Evolutionary conservation across 768 basidiomycete genomes (phyloP).

Genomic region (Amanita jacksonii): DNA sequence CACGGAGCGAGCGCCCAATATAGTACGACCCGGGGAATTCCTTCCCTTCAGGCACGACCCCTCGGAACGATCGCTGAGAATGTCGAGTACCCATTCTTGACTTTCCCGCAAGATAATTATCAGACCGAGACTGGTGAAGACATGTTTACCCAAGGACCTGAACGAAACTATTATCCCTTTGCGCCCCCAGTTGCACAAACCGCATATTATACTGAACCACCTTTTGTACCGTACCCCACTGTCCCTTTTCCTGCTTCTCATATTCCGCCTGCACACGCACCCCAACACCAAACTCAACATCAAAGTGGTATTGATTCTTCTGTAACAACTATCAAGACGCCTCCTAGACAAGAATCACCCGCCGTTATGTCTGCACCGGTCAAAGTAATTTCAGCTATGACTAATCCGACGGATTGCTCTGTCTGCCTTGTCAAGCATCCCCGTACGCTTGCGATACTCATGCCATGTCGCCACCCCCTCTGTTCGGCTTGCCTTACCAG

Average conservation of each 20-base stretch:
- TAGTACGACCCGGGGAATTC: constrained; percentile 12
- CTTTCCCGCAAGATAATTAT: constrained; percentile 8
- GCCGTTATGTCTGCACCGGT: background rate
- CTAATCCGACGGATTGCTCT: constrained; percentile 37
- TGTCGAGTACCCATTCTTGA: constrained; percentile 34
- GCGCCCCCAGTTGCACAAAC: background rate
- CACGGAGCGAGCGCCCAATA: constrained; percentile 12
- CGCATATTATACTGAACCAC: constrained; percentile 5
- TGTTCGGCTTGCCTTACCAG: constrained; percentile 80
- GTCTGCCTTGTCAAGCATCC: constrained; percentile 46
- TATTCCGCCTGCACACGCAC: background rate
- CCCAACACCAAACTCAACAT: background rate
- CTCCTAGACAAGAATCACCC: constrained; percentile 2
- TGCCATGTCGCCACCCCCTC: constrained; percentile 67
- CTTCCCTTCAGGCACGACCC: constrained; percentile 16
- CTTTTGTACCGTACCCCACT: constrained; percentile 6
- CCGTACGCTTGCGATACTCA: constrained; percentile 49
- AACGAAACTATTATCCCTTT: constrained; percentile 10
- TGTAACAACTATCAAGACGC: background rate
- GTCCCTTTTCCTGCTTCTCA: constrained; percentile 4
- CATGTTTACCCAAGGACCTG: constrained; percentile 11
- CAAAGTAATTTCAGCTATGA: background rate
- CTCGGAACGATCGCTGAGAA: constrained; percentile 30
- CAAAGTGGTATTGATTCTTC: background rate
- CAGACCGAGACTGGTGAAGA: constrained; percentile 3